These are phyloP conservation scores for Chrysopogon serrulatus DNA, from an alignment of 176 grass and related monocot genomes.

Conservation along the genomic window DNA sequence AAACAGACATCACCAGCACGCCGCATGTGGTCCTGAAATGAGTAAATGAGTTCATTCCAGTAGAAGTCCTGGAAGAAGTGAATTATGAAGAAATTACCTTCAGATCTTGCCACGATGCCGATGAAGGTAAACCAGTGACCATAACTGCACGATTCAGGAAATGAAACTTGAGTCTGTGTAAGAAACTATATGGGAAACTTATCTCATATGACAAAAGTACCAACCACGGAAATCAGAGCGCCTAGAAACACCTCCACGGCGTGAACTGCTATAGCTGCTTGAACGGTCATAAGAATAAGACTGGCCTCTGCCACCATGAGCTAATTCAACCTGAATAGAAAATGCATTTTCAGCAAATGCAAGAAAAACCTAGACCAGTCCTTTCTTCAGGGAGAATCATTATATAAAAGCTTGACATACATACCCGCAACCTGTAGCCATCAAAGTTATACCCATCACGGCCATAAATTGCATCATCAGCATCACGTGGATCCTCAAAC, in stretches of 20 bases:
- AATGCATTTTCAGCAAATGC: not conserved
- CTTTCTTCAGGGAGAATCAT: not conserved
- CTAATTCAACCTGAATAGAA: slow-evolving; percentile 81
- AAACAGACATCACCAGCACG: slow-evolving; percentile 91
- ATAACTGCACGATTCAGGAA: slow-evolving; percentile 51
- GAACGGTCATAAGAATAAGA: slow-evolving; percentile 75
- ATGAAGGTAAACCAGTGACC: slow-evolving; percentile 87
- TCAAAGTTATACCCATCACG: slow-evolving; percentile 96
- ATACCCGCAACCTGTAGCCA: slow-evolving; percentile 71
- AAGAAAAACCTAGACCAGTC: not conserved
- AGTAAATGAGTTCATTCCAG: not conserved
- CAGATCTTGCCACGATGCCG: slow-evolving; percentile 96
- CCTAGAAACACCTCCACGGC: slow-evolving; percentile 61
- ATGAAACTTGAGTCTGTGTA: not conserved
- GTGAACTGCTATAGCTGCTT: slow-evolving; percentile 64
- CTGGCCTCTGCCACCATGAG: slow-evolving; percentile 82
- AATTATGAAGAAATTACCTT: slow-evolving; percentile 47
- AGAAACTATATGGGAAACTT: not conserved
- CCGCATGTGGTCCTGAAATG: slow-evolving; percentile 85
- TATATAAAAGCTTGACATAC: slow-evolving; percentile 6
- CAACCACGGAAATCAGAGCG: slow-evolving; percentile 77
- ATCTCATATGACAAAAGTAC: slow-evolving; percentile 6
- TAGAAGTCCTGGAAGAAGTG: not conserved
- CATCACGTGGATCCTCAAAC: slow-evolving; percentile 90
- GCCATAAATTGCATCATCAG: slow-evolving; percentile 86